phyloP scores from a whole-genome alignment of 208 protist genomes.

The Acanthamoeba lenticulata region DNA sequence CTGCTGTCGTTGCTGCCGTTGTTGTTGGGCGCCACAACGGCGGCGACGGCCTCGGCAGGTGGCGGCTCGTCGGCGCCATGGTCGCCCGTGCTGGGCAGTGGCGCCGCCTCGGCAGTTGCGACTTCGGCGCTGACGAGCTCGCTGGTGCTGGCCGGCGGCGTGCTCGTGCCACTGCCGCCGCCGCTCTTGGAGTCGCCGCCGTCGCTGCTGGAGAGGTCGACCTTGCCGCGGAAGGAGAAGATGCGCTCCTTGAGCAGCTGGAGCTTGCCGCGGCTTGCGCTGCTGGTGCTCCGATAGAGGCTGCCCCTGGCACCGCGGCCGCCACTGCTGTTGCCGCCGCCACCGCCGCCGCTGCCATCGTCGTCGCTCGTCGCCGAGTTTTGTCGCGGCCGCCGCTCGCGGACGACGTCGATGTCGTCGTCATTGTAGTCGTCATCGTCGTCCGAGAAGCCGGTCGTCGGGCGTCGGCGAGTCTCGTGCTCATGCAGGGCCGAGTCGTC shows the following conservation, averaged over 20 bases:
- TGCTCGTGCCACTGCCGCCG: not conserved
- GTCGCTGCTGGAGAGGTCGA: not conserved
- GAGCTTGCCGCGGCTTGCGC: not conserved
- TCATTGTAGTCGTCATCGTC: not conserved
- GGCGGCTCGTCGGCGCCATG: not conserved
- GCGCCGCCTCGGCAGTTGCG: not conserved
- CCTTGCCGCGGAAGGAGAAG: not conserved
- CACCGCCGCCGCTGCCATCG: not conserved
- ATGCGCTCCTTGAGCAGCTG: not conserved
- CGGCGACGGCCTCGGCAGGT: not conserved
- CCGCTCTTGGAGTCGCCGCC: not conserved
- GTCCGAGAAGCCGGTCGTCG: not conserved
- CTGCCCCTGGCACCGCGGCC: no score
- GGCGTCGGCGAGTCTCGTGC: no score
- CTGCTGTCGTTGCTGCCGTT: not conserved
- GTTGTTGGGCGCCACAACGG: not conserved
- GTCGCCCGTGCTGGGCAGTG: no score
- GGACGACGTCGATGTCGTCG: not conserved
- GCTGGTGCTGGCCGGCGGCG: not conserved
- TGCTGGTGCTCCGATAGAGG: not conserved
- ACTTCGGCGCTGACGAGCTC: not conserved
- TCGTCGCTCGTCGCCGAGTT: not conserved
- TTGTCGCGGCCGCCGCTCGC: not conserved
- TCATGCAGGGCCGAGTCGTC: no score
- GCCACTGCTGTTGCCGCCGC: not conserved